Evolutionary conservation across 164 flowering plant species (phyloP).

Genomic region (Aristolochia fimbriata): DNA sequence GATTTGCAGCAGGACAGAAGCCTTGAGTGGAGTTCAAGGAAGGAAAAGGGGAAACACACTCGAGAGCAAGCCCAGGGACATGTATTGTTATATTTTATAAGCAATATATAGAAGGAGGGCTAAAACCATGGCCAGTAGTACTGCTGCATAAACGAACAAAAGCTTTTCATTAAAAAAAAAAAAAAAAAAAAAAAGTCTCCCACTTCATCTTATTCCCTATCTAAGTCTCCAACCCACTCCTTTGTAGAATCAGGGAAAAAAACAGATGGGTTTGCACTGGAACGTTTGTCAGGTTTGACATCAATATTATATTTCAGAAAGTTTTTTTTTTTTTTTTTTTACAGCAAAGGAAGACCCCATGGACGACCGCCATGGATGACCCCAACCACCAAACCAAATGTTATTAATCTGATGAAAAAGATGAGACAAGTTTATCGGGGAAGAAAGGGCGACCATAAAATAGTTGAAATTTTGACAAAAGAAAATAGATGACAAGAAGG

Average conservation of each 20-base stretch:
- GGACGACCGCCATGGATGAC: background rate
- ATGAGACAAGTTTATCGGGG: too few relatives aligned
- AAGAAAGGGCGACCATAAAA: background rate
- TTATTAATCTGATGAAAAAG: background rate
- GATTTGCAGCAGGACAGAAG: conserved; percentile 3
- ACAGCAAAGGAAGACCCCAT: background rate
- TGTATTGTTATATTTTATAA: background rate
- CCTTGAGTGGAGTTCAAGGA: conserved; percentile 11
- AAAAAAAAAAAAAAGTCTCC: background rate
- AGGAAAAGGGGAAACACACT: conserved; percentile 4
- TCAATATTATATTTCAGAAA: background rate
- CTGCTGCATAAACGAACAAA: background rate
- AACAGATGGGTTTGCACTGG: background rate
- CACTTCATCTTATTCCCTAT: conserved; percentile 6
- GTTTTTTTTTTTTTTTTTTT: too few relatives aligned
- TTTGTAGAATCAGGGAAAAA: background rate
- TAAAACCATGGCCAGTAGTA: background rate
- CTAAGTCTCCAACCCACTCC: conserved; percentile 10
- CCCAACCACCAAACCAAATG: background rate
- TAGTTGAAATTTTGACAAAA: background rate
- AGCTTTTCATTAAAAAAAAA: background rate
- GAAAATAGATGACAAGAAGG: background rate
- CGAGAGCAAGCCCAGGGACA: conserved; percentile 1
- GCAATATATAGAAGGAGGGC: background rate
- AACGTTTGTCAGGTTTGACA: conserved; percentile 1